phyloP scores from a whole-genome alignment of 208 protist species.

The Naegleria lovaniensis region DNA sequence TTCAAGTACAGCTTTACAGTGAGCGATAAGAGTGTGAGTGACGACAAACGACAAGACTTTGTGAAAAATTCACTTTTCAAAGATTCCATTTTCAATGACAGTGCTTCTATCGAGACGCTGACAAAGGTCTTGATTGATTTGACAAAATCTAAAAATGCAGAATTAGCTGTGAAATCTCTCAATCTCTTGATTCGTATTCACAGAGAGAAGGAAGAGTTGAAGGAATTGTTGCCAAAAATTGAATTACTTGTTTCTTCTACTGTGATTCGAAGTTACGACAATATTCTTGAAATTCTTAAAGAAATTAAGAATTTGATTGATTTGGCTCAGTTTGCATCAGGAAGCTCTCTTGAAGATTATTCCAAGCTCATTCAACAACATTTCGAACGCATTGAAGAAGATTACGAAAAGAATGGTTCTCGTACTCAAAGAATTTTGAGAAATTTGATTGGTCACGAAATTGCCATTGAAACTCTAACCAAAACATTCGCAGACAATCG shows the following conservation, averaged over 20 bases:
- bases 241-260: background rate
- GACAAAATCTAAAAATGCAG: background rate
- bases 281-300: background rate
- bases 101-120: background rate
- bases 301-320: background rate
- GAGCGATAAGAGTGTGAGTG: background rate
- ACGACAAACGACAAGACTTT: background rate
- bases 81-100: background rate
- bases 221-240: background rate
- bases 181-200: background rate
- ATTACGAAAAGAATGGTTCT: background rate
- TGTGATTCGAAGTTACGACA: background rate
- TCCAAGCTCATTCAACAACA: background rate
- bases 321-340: background rate
- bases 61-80: background rate
- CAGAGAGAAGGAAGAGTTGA: background rate
- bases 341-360: background rate
- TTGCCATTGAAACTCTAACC: background rate
- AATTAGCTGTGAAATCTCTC: background rate
- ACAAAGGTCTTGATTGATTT: background rate
- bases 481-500: background rate
- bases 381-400: background rate
- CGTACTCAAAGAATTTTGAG: background rate
- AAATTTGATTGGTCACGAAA: background rate
- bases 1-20: background rate